Evolutionary conservation across 1,284 basidiomycete species (phyloP).

Genomic region (Ceratobasidium sp.): DNA sequence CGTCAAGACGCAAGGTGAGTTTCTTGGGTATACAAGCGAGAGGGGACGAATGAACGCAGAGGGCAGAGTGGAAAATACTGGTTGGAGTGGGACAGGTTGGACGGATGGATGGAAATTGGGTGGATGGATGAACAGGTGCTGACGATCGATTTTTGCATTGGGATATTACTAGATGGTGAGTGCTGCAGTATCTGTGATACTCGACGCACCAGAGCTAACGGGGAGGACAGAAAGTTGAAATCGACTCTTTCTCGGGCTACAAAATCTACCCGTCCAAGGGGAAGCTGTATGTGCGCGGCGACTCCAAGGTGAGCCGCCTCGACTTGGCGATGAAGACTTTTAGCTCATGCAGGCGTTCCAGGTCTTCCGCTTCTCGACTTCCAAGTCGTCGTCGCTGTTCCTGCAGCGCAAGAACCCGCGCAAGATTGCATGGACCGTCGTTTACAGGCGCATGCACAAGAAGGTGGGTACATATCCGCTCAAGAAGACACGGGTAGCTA

Average conservation of each 20-base stretch:
- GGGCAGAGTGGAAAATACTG: background rate
- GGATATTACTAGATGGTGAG: conserved; percentile 35
- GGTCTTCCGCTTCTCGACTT: conserved; percentile 92
- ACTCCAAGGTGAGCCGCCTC: conserved; percentile 82
- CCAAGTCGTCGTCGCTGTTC: conserved; percentile 97
- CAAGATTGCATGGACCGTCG: conserved; percentile 98
- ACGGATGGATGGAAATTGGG: background rate
- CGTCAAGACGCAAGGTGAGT: conserved; percentile 26
- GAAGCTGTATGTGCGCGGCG: conserved; percentile 93
- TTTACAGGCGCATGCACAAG: conserved; percentile 99
- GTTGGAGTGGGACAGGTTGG: background rate
- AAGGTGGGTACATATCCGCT: conserved; percentile 88
- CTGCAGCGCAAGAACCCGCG: conserved; percentile 99
- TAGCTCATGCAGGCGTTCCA: conserved; percentile 52
- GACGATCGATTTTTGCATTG: conserved; percentile 5
- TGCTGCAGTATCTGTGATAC: background rate
- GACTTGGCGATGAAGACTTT: background rate
- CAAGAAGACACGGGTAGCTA: background rate
- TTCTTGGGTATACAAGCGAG: background rate
- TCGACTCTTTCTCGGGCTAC: conserved; percentile 95
- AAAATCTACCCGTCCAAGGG: conserved; percentile 98
- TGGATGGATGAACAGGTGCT: conserved; percentile 22
- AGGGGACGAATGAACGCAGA: too few relatives aligned
- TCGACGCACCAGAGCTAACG: background rate
- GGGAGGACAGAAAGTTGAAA: conserved; percentile 88